Conservation (phyloP, 192 early-diverging fungal genomes). For the Entomortierella parvispora region DNA sequence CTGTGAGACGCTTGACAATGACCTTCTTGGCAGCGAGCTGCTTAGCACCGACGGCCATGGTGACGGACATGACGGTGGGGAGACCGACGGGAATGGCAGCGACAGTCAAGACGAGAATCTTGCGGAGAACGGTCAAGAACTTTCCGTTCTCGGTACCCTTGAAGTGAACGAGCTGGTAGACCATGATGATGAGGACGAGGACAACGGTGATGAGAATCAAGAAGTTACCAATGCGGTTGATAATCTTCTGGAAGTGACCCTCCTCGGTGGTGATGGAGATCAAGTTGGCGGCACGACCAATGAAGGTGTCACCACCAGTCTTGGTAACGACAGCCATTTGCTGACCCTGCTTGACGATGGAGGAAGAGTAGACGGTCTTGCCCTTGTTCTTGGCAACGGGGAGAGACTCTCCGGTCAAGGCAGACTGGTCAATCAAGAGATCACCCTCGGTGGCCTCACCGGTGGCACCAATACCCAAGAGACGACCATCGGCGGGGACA, state of each 20-base stretch:
- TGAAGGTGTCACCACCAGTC: constrained; percentile 94
- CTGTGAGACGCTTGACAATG: constrained; percentile 92
- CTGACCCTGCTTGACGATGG: constrained; percentile 95
- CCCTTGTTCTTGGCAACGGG: constrained; percentile 87
- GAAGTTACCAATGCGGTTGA: constrained; percentile 94
- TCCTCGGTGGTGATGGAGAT: constrained; percentile 92
- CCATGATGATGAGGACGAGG: constrained; percentile 82
- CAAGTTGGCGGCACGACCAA: constrained; percentile 93
- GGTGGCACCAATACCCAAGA: constrained; percentile 80
- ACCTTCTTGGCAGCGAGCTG: constrained; percentile 90
- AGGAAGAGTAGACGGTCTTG: constrained; percentile 89
- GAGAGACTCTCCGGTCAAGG: constrained; percentile 94
- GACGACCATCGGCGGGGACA: constrained; percentile 89
- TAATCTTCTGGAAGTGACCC: constrained; percentile 97
- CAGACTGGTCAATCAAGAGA: constrained; percentile 92
- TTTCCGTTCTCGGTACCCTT: constrained; percentile 58
- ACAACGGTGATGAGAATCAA: constrained; percentile 84
- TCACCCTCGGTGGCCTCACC: constrained; percentile 81
- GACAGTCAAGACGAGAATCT: constrained; percentile 90
- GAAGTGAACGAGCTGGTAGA: constrained; percentile 73
- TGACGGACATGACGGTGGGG: constrained; percentile 91
- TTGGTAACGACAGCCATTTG: constrained; percentile 92
- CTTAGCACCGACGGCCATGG: constrained; percentile 91
- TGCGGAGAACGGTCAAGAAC: constrained; percentile 70
- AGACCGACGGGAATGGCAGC: constrained; percentile 93